Conservation (phyloP, 495 filamentous ascomycete species). For the Hyaloscypha finlandica region DNA sequence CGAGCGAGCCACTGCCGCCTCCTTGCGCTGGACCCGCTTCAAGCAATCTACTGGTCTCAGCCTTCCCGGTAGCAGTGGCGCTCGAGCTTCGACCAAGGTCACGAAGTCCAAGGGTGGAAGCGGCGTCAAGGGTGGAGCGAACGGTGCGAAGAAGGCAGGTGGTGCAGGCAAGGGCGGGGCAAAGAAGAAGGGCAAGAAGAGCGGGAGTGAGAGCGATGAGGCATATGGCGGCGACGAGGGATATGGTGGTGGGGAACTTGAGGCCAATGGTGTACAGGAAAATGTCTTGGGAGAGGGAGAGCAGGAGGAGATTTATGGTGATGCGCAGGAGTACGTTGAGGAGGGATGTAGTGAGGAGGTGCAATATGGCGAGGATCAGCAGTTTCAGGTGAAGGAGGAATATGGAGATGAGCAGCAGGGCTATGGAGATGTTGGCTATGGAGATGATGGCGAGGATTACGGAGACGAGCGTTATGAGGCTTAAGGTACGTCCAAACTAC, state of each 20-base stretch:
- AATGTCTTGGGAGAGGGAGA: not conserved
- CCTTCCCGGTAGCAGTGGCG: not conserved
- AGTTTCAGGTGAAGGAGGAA: too few relatives aligned
- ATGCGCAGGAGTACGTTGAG: not conserved
- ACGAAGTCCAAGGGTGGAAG: not conserved
- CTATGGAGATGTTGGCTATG: not conserved
- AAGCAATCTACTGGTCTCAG: not conserved
- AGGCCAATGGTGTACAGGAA: not conserved
- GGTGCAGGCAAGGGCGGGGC: not conserved
- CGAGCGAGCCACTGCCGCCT: not conserved
- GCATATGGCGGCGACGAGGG: not conserved
- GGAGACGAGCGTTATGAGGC: not conserved
- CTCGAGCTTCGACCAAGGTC: not conserved
- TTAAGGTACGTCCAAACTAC: not conserved
- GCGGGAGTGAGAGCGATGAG: not conserved
- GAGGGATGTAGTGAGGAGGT: too few relatives aligned
- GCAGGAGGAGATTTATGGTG: not conserved
- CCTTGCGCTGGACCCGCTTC: not conserved
- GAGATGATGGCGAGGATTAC: not conserved
- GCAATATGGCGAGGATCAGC: too few relatives aligned
- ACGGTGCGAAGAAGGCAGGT: not conserved
- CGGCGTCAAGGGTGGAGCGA: too few relatives aligned
- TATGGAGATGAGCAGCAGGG: too few relatives aligned
- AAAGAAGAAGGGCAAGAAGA: not conserved
- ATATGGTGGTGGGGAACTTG: not conserved